Evolutionary conservation across 345 rosid species (phyloP), one percentile per base, ranked within the genome.

Genomic region (Salix viminalis): DNA sequence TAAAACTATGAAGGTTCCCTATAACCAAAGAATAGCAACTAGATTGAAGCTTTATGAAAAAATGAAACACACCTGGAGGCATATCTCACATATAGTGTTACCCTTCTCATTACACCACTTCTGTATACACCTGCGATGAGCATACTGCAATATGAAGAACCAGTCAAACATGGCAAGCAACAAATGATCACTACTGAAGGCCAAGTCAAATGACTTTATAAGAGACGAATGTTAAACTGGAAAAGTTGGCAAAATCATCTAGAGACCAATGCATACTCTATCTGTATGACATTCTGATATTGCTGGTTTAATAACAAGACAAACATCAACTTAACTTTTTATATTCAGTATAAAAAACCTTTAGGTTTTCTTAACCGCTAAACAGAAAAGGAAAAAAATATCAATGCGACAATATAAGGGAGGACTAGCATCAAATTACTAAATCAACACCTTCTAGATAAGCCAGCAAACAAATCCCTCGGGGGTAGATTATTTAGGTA

Each of bases 101-200:
- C 98, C 98, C 86, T 94, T 94, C 85, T 94, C 95, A 65, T 94
- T 90, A 78, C 98, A 92, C 98, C 98, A 94, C 78, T 87, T 88
- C 81, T 94, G 98, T 21, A 94, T 89, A 56, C 98, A 92, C 75
- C 89, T 86, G 48, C 98, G 80, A 82, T 94, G 98, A 67, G 98
- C 96, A 80, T 90, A 88, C 96, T 92, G 88, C 72, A 73, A 82
- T 65, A 76, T 14, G 69, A 73, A 77, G 60, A 26, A 64, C 70
- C 69, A 72, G 19, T 32, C 7, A 65, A 41, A 28, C 46, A 65
- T 0, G 19, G 67, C 58, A 67, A 69, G 42, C 12, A 36, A 24
- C 26, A 60, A 60, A 21, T 46, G 50, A 13, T 46, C 50, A 46
- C 50, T 13, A 60, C 21, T 19, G 24, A 60, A 19, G 28, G 10